These are phyloP conservation scores for Lichtheimia ramosa DNA, from an alignment of 371 early-diverging fungal species.

Conservation along the genomic window DNA sequence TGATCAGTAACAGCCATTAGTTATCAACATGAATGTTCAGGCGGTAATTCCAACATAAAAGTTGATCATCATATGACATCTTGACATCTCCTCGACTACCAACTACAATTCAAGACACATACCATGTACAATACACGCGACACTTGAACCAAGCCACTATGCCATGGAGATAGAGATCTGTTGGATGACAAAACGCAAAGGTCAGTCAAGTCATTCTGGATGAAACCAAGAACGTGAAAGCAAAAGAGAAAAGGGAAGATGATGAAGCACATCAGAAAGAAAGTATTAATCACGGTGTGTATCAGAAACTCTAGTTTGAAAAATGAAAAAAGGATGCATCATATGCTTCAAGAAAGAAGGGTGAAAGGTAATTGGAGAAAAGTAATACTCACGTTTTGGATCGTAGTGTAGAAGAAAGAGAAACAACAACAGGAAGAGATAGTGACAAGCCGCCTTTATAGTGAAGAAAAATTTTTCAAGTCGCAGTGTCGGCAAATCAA, in stretches of 20 bases:
- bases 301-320: constrained; percentile 65
- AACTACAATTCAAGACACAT: no score
- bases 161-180: no score
- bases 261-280: constrained; percentile 36
- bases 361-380: neutral
- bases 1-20: constrained; percentile 48
- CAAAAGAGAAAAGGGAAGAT: neutral
- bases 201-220: no score
- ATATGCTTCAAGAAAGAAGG: constrained; percentile 24
- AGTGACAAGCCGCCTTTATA: no score
- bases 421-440: neutral
- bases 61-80: constrained; percentile 35
- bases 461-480: no score
- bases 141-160: no score
- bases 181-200: no score
- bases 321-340: constrained; percentile 41
- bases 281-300: constrained; percentile 38
- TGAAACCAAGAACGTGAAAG: no score
- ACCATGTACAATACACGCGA: no score
- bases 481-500: no score
- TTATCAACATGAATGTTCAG: constrained; percentile 39
- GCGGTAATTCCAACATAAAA: constrained; percentile 55
- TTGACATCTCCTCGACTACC: no score
- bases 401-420: constrained; percentile 1
- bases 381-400: constrained; percentile 6